phyloP scores from a whole-genome alignment of 2,329 filamentous ascomycete genomes.

The Neonectria faginata region DNA sequence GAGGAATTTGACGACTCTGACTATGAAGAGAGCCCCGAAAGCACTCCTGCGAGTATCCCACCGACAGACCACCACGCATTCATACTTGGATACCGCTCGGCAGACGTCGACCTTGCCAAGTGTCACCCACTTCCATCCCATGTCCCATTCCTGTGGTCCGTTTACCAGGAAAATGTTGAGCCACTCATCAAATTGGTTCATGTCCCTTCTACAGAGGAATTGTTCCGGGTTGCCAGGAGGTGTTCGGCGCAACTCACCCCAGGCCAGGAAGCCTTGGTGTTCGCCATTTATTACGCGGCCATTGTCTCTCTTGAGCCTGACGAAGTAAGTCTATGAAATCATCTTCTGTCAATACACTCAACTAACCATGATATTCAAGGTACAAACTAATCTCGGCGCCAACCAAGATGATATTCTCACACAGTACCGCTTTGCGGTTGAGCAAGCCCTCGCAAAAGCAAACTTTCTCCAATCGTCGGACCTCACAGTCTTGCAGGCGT shows the following conservation, averaged over 20 bases:
- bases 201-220: slow-evolving; percentile 72
- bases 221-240: slow-evolving; percentile 70
- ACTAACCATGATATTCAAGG: slow-evolving; percentile 28
- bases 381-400: slow-evolving; percentile 56
- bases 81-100: slow-evolving; percentile 78
- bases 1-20: slow-evolving; percentile 67
- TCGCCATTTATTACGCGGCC: slow-evolving; percentile 70
- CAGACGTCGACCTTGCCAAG: slow-evolving; percentile 72
- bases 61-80: slow-evolving; percentile 74
- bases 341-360: slow-evolving; percentile 5
- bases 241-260: slow-evolving; percentile 69
- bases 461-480: slow-evolving; percentile 69
- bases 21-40: slow-evolving; percentile 67
- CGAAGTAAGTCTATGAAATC: slow-evolving; percentile 58
- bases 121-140: slow-evolving; percentile 75
- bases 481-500: slow-evolving; percentile 67
- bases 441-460: slow-evolving; percentile 68
- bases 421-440: slow-evolving; percentile 65
- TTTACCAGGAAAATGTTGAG: slow-evolving; percentile 80
- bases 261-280: slow-evolving; percentile 71
- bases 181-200: slow-evolving; percentile 79
- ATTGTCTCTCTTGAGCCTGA: slow-evolving; percentile 70
- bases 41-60: slow-evolving; percentile 52
- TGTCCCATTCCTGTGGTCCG: slow-evolving; percentile 75
- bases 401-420: slow-evolving; percentile 58